Evolutionary conservation across 2,329 filamentous ascomycete species (phyloP), one percentile per base, ranked within the genome.

Genomic region (Xylariaceae sp.): DNA sequence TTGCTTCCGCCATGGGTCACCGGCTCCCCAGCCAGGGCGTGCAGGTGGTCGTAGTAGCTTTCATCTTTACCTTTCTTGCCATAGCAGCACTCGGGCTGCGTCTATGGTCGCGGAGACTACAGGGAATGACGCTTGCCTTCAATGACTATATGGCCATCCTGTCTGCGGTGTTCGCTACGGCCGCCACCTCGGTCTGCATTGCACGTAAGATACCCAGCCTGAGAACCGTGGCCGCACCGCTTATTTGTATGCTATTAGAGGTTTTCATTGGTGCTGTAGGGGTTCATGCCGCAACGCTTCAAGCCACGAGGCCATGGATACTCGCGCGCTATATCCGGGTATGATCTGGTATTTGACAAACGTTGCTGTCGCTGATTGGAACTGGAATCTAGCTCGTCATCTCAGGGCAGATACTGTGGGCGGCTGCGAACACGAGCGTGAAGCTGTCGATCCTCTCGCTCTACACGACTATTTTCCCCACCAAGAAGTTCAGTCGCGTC

Each of bases 401-500:
- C 2, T 16, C 44, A n/a, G 47, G 2, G 2, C 43, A 48, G 18
- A n/a, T 53, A 42, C 39, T 59, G 15, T 61, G 56, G 59, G 56
- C 47, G 5, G 56, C 54, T 4, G 56, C 56, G 16, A 61, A 61
- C 26, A 55, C 54, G 3, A 29, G 43, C 22, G 56, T 59, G 16
- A 61, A 59, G 41, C 42, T 59, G 12, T 61, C 56, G 15, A 59
- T 61, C 5, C 39, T 59, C 4, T 59, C 59, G 13, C 29, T 61
- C n/a, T 59, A 60, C 26, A 60, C 47, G 9, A 44, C 18, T 16
- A 7, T 61, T 6, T 62, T 62, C 29, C 54, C 54, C 2, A 21
- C 4, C 7, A 54, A 21, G 6, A 47, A 2, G 10, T 56, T 58
- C 15, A 3, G 4, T 10, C 26, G 41, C 5, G 32, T 54, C 3